phyloP scores from a whole-genome alignment of 441 rosid genomes.

The Pelargonium australe region DNA sequence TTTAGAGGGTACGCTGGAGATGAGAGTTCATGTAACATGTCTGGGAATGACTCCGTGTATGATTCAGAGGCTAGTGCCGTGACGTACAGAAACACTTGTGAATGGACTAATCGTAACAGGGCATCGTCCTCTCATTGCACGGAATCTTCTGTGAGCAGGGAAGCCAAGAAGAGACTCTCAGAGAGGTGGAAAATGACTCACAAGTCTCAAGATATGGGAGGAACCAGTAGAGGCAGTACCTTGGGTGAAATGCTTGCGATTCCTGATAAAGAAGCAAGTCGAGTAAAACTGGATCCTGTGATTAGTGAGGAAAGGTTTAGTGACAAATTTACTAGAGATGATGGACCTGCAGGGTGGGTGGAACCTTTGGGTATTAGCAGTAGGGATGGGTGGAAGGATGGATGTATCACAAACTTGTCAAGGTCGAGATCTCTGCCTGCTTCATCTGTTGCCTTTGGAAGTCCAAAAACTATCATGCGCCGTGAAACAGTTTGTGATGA shows the following conservation, averaged over 20 bases:
- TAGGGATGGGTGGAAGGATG: constrained; percentile 91
- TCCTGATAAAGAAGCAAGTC: constrained; percentile 51
- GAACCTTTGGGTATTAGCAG: constrained; percentile 94
- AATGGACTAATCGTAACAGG: constrained; percentile 34
- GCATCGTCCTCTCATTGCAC: constrained; percentile 41
- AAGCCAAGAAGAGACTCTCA: constrained; percentile 86
- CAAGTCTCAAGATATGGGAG: constrained; percentile 46
- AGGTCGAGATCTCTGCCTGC: constrained; percentile 68
- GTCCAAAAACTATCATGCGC: constrained; percentile 32
- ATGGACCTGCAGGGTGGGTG: constrained; percentile 26
- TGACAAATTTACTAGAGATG: constrained; percentile 24
- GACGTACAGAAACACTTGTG: constrained; percentile 36
- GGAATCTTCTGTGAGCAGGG: constrained; percentile 68
- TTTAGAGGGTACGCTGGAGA: constrained; percentile 70
- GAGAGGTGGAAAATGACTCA: constrained; percentile 93
- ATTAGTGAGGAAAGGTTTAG: constrained; percentile 29
- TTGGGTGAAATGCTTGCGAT: constrained; percentile 89
- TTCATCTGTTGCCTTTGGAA: constrained; percentile 37
- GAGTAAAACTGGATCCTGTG: constrained; percentile 33
- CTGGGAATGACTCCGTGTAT: constrained; percentile 65
- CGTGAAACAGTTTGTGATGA: constrained; percentile 33
- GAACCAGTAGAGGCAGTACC: constrained; percentile 55
- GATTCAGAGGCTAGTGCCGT: constrained; percentile 47
- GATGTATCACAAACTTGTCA: constrained; percentile 29
- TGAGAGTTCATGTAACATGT: constrained; percentile 63